Conservation (phyloP, 305 asterid species). For the Fraxinus angustifolia region DNA sequence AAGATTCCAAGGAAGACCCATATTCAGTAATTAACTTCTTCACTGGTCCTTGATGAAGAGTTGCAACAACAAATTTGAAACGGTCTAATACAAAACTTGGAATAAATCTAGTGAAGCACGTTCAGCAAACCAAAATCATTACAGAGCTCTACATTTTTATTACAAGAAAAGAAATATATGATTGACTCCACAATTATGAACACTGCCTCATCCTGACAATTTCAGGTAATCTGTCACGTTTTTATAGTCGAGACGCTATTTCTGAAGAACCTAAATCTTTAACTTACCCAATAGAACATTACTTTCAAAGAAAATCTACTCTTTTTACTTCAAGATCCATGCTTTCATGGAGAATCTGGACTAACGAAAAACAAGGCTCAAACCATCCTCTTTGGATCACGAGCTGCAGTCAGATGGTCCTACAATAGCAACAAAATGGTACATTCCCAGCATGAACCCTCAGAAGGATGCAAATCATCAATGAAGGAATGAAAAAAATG, state of each 20-base stretch:
- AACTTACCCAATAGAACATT: conserved; percentile 14
- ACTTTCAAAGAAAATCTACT: conserved; percentile 6
- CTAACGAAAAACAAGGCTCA: conserved; percentile 29
- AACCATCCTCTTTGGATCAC: conserved; percentile 65
- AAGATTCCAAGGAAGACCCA: background rate
- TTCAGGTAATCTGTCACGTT: conserved; percentile 6
- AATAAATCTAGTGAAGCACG: background rate
- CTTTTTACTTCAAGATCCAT: conserved; percentile 3
- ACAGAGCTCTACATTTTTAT: conserved; percentile 18
- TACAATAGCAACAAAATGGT: conserved; percentile 35
- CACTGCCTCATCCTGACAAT: conserved; percentile 6
- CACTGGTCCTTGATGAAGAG: background rate
- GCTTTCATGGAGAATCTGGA: conserved; percentile 6
- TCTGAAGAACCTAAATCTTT: conserved; percentile 9
- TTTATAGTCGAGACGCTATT: background rate
- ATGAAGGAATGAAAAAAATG: background rate
- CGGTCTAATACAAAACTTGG: background rate
- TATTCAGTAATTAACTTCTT: background rate
- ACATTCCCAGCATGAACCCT: conserved; percentile 2
- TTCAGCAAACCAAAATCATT: conserved; percentile 2
- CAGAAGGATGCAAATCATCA: background rate
- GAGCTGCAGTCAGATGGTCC: conserved; percentile 94
- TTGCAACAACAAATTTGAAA: background rate
- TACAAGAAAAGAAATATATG: conserved; percentile 4
- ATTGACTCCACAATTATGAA: conserved; percentile 31